Base-by-base conservation (phyloP, 345 rosid genomes). In the Rhodamnia rubescens region DNA sequence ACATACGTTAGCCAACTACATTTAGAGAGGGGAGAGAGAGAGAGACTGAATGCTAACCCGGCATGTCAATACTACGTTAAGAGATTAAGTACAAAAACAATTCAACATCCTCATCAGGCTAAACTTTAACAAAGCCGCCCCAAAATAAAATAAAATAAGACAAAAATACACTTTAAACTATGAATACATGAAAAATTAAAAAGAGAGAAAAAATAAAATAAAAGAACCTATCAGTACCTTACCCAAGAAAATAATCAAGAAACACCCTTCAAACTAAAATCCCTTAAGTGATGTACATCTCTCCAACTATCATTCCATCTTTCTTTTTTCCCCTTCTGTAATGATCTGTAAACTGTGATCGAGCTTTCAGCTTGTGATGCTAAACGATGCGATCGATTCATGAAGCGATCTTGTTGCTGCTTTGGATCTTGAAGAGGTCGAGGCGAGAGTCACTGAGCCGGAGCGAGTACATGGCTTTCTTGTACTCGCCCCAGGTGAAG, bases 401-500 rank as follows among this genome's bases (percentile, higher is more conserved):
- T 51, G 83, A 53, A 49, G 83, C 27, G 12, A 49, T 50, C 47
- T 75, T 82, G 54, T 85, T 81, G 86, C 26, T 20, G 29, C 27
- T 51, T 36, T 58, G 85, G 85, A 86, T 69, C 86, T 90, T 92
- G 91, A 94, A 94, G 81, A 87, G 91, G 83, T 94, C 92, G 40
- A 97, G 95, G 64, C 98, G 96, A 75, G 88, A 86, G 27, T 92
- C 97, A 6, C 89, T 94, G n/a, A 97, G 84, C 16, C 96, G 91
- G 6, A 90, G 90, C 47, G 99, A 90, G 88, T 92, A 96, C 5
- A 94, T 91, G 32, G 95, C 95, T 78, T 92, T 94, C 88, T 95
- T 95, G 88, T 89, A 96, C 52, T 97, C 97, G 53, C 91, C 84
- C 99, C 99, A 97, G 22, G 97, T 94, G 92, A 95, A 97, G 7